Evolutionary conservation across 1,284 basidiomycete species (phyloP).

Genomic region (Ceratobasidium sp.): DNA sequence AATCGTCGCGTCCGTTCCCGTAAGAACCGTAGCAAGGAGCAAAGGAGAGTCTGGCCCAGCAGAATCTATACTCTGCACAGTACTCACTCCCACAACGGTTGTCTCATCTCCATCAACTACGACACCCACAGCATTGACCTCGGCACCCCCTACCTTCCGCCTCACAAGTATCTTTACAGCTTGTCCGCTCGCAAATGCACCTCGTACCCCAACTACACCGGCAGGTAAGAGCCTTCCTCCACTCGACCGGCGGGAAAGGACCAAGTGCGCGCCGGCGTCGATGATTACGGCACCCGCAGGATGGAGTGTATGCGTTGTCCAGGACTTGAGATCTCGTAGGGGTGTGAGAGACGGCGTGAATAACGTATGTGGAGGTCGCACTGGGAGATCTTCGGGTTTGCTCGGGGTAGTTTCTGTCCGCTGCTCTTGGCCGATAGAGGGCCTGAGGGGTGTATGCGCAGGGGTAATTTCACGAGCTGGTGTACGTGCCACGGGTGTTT

Average conservation of each 20-base stretch:
- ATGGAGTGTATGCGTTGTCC: conserved; percentile 93
- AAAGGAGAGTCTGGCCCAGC: conserved; percentile 33
- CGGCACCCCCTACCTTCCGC: background rate
- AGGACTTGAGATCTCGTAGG: conserved; percentile 91
- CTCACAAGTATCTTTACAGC: conserved; percentile 86
- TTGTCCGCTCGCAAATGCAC: conserved; percentile 92
- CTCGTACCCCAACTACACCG: conserved; percentile 88
- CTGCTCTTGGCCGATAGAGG: conserved; percentile 1
- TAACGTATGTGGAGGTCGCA: conserved; percentile 83
- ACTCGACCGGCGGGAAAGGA: conserved; percentile 84
- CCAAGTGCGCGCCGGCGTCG: conserved; percentile 87
- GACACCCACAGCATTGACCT: conserved; percentile 7
- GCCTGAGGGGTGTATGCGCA: conserved; percentile 36
- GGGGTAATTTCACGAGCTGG: conserved; percentile 37
- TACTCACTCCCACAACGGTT: conserved; percentile 55
- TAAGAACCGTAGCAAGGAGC: conserved; percentile 32
- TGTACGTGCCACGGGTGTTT: conserved; percentile 40
- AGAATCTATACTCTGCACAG: background rate
- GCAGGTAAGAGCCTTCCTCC: conserved; percentile 91
- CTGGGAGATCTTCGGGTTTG: conserved; percentile 34
- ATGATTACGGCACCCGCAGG: conserved; percentile 90
- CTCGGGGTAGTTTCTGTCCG: background rate
- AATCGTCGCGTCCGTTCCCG: conserved; percentile 16
- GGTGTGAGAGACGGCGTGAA: conserved; percentile 82
- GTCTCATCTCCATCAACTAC: conserved; percentile 57